Evolutionary conservation across 805 yeast species (phyloP), one percentile per base, ranked within the genome.

Genomic region (Kuraishia floccosa): DNA sequence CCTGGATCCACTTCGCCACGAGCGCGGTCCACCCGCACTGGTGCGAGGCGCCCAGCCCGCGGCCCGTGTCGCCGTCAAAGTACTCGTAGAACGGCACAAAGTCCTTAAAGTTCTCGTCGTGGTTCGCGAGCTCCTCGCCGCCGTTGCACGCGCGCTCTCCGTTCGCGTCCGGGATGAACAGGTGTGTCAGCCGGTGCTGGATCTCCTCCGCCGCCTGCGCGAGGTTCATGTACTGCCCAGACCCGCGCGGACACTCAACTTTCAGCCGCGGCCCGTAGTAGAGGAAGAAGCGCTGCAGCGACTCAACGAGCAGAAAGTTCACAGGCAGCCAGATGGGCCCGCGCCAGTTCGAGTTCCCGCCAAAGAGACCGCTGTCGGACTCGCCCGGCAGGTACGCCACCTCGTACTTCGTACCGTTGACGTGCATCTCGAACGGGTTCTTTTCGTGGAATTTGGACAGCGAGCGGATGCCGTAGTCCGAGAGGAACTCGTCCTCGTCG

Each of bases 251-350:
- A 53, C 87, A 83, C 54, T 84, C 91, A 30, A 87, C 80, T 53
- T 80, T 81, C 48, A 86, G 69, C 31, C 68, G 77, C 17, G 87
- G 75, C 9, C 96, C 96, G 51, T 85, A 86, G 60, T 85, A 86
- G 46, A 86, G 60, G 52, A 77, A 84, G 53, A 84, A 84, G 44
- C 95, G 66, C 55, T 86, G 91, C 43, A 86, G 61, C 0, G 94
- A 74, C 58, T 86, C 96, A 35, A 86, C 83, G 24, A 86, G 59
- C 38, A 86, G 60, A 53, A 86, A 86, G 46, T 80, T 86, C 9
- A 83, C 83, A 14, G 96, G 94, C 65, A 86, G 85, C 96, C 96
- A 86, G 42, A 86, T 85, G 11, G 96, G 96, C 3, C 96, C 96
- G 53, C 96, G 69, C 96, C 96, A 86, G 56, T 86, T 86, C 15